Evolutionary conservation across 139 green algal genomes (phyloP), one percentile per base, ranked within the genome.

Genomic region (Astrephomene gubernaculifera): DNA sequence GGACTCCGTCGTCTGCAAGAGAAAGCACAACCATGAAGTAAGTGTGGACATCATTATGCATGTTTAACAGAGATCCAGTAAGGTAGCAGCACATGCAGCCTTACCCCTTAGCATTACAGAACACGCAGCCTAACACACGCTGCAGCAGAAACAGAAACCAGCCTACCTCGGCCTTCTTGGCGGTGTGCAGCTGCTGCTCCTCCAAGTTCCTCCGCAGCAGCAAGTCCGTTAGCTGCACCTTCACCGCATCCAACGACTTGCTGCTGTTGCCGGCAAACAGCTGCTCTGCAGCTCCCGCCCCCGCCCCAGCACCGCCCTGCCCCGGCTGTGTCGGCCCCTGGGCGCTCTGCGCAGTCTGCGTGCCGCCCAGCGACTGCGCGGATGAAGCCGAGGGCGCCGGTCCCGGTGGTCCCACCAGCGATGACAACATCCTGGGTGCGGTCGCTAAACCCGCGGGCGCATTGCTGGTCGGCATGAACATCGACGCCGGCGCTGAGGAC

Each of bases 191-290:
- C 4, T 91, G 86, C 69, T 90, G 78, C 88, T 93, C 88, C 70
- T 93, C 90, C 86, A 91, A 82, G 76, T 93, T 92, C 3, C 90
- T 71, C 71, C 89, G 88, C 35, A 90, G 36, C 54, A 93, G 84
- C 63, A 93, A 75, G 39, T 93, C 90, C 12, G 85, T 85, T 9
- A 93, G 90, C 88, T 93, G 90, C 68, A 89, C 52, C 75, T 90
- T 89, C 83, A 93, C 89, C 35, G 89, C 36, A 6, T 91, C 88
- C 12, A 87, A 33, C 45, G 33, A 83, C 71, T 53, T 86, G 70
- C n/a, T 63, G 74, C 68, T 72, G 82, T 1, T 74, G 39, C 54
- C 38, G 5, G 22, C 68, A 31, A 54, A n/a, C n/a, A n/a, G n/a
- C n/a, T n/a, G n/a, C n/a, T n/a, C n/a, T n/a, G n/a, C n/a, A n/a